Conservation (phyloP, 108 stramenopile genomes). For the Ochromonas danica region DNA sequence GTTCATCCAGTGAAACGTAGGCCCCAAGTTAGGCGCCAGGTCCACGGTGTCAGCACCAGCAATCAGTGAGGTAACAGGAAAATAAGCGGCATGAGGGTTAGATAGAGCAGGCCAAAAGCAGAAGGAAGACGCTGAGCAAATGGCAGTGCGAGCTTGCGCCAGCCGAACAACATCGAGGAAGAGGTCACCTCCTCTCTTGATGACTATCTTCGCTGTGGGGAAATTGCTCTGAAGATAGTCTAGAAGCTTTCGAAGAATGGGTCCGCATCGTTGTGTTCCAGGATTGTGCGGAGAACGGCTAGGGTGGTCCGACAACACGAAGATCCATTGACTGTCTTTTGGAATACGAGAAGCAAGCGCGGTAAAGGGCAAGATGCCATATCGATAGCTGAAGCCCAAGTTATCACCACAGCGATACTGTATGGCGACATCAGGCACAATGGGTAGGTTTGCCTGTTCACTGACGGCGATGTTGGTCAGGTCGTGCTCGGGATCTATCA, state of each 20-base stretch:
- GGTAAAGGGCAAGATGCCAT: constrained; percentile 27
- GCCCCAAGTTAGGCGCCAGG: constrained; percentile 8
- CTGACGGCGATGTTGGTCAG: background rate
- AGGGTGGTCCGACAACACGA: constrained; percentile 19
- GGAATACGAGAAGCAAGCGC: constrained; percentile 28
- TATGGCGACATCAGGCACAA: constrained; percentile 25
- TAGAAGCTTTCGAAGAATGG: background rate
- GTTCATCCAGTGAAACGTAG: background rate
- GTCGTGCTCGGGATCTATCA: background rate
- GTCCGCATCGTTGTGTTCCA: background rate
- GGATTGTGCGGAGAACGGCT: background rate
- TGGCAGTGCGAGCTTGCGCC: background rate
- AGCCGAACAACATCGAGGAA: constrained; percentile 7
- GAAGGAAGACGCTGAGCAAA: constrained; percentile 4
- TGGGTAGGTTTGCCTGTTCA: background rate
- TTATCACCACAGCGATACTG: constrained; percentile 37
- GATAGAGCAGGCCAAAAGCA: constrained; percentile 28
- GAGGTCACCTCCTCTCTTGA: constrained; percentile 7
- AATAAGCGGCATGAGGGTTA: background rate
- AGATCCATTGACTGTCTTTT: background rate
- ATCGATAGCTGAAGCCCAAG: constrained; percentile 4
- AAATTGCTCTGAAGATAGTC: constrained; percentile 1
- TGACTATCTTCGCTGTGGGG: background rate
- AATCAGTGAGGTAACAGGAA: constrained; percentile 27
- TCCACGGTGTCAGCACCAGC: background rate